Conservation (phyloP, 2,329 filamentous ascomycete genomes). For the Aspergillus arachidicola region DNA sequence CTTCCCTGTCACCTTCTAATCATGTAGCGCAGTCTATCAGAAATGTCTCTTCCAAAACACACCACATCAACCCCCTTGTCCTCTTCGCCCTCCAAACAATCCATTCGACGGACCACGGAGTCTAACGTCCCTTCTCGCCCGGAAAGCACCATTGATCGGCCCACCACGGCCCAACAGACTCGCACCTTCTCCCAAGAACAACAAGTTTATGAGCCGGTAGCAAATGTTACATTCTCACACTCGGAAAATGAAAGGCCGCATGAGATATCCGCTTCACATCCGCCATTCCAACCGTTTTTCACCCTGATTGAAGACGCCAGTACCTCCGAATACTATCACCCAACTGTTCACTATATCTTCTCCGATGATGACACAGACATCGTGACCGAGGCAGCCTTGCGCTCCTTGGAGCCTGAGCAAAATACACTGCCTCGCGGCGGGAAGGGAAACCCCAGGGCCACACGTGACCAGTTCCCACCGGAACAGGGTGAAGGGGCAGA, state of each 20-base stretch:
- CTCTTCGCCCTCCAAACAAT: conserved; percentile 34
- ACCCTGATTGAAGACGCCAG: conserved; percentile 76
- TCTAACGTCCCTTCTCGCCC: conserved; percentile 23
- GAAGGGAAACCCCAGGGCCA: conserved; percentile 16
- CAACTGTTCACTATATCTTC: conserved; percentile 89
- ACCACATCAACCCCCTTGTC: conserved; percentile 26
- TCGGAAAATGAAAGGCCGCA: conserved; percentile 19
- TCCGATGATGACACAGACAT: conserved; percentile 83
- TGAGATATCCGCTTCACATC: conserved; percentile 32
- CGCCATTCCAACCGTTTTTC: conserved; percentile 77
- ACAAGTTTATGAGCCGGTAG: conserved; percentile 13
- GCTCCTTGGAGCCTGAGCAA: conserved; percentile 54
- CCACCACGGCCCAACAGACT: conserved; percentile 18
- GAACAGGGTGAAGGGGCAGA: conserved; percentile 13
- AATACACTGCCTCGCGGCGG: conserved; percentile 28
- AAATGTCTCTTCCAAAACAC: conserved; percentile 40
- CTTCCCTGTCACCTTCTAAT: conserved; percentile 15
- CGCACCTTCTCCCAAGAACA: conserved; percentile 13
- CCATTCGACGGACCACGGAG: conserved; percentile 18
- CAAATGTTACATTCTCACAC: conserved; percentile 4
- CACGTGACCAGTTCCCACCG: conserved; percentile 10
- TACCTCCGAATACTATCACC: conserved; percentile 77
- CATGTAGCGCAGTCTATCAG: conserved; percentile 34
- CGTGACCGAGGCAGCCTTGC: conserved; percentile 66
- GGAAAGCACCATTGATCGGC: conserved; percentile 25